Conservation (phyloP, 2,329 filamentous ascomycete species). For the Pleoardoris graminearum region DNA sequence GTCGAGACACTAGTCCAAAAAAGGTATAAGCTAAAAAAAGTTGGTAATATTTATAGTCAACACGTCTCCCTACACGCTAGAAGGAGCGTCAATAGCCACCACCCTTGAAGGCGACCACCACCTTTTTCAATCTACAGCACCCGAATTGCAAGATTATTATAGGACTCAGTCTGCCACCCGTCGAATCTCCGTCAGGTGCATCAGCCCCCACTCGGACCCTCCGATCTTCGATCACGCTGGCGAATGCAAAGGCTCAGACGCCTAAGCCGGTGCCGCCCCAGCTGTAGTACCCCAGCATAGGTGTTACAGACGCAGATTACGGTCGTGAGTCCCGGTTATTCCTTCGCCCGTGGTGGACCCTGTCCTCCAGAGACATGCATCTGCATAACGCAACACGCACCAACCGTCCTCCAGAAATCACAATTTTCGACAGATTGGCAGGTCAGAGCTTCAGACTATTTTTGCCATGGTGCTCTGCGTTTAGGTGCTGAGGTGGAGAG, state of each 20-base stretch:
- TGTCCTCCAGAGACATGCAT: neutral
- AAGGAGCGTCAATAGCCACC: neutral
- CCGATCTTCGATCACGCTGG: neutral
- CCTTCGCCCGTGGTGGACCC: too few relatives aligned
- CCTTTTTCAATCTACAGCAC: neutral
- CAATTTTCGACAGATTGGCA: neutral
- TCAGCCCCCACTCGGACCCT: slow-evolving; percentile 2
- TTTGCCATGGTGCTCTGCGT: slow-evolving; percentile 14
- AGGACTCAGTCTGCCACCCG: neutral
- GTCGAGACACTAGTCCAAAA: too few relatives aligned
- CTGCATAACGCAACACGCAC: neutral
- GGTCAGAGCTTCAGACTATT: neutral
- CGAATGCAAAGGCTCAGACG: too few relatives aligned
- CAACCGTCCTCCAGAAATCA: neutral
- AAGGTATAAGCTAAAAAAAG: too few relatives aligned
- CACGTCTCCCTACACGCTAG: neutral
- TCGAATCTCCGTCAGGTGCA: slow-evolving; percentile 6
- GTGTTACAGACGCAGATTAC: too few relatives aligned
- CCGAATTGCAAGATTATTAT: slow-evolving; percentile 2
- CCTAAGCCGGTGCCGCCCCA: too few relatives aligned
- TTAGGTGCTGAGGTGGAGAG: slow-evolving; percentile 8
- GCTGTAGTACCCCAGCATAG: too few relatives aligned
- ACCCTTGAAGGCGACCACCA: neutral
- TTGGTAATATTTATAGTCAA: neutral
- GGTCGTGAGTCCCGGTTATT: too few relatives aligned